Evolutionary conservation across 2,329 filamentous ascomycete species (phyloP), one percentile per base, ranked within the genome.

Genomic region (Botryosphaeria agaves): DNA sequence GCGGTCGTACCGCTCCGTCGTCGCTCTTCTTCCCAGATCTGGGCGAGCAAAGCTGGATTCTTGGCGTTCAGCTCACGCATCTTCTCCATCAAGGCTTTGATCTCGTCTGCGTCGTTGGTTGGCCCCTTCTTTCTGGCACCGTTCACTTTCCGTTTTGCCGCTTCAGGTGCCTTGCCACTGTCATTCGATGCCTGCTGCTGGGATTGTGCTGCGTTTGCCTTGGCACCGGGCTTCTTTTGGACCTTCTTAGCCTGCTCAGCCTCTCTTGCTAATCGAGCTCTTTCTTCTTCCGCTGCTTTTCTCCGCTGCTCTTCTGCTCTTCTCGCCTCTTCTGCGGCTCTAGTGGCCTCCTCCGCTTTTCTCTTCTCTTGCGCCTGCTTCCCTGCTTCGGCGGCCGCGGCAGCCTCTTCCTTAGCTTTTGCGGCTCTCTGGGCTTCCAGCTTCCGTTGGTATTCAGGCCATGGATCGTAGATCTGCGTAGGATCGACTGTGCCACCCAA

Each of bases 41-140:
- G 58, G 15, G 64, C 60, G 30, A 72, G 61, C 33, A 69, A 52
- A 7, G 51, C 48, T 3, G 69, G 69, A 38, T 72, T 64, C 40
- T 63, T 62, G 16, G 49, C 48, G 35, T 69, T 68, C 34, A 68
- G 60, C 36, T 69, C 59, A 23, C 65, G 55, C 64, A 72, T 70
- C 39, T 64, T 68, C 20, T 64, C 57, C 47, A 71, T 64, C 56
- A 70, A 61, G 2, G 52, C 51, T 33, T 61, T 58, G 47, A 70
- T 66, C 39, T 69, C 59, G 2, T 49, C 45, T 36, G 64, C 65
- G 29, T 66, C 56, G 14, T 50, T 51, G 21, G 20, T 23, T 12
- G 20, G 7, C 51, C 51, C 7, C n/a, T n/a, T n/a, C n/a, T n/a
- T n/a, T n/a, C n/a, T n/a, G n/a, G n/a, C n/a, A n/a, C n/a, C n/a